phyloP scores from a whole-genome alignment of 106 monocot genomes.

The Acorus calamus region DNA sequence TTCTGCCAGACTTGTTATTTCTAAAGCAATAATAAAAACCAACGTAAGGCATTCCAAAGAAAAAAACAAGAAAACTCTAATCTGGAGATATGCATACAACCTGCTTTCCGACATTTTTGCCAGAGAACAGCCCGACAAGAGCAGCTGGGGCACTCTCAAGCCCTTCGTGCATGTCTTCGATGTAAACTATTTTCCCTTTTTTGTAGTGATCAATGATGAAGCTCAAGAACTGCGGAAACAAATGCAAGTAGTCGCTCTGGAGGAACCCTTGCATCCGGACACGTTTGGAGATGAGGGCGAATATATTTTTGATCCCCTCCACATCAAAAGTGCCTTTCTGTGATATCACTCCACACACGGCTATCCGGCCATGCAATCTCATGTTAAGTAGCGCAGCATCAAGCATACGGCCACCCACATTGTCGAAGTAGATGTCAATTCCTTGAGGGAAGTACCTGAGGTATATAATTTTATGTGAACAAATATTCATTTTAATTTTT shows the following conservation, averaged over 20 bases:
- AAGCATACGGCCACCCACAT: constrained; percentile 67
- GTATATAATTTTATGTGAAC: neutral
- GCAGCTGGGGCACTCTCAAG: constrained; percentile 61
- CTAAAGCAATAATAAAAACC: too few relatives aligned
- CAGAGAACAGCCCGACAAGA: constrained; percentile 56
- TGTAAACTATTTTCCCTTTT: constrained; percentile 50
- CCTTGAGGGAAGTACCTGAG: constrained; percentile 67
- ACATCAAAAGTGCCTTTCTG: constrained; percentile 22
- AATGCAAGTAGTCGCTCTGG: constrained; percentile 42
- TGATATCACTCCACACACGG: constrained; percentile 68
- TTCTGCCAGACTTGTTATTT: too few relatives aligned
- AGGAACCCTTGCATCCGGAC: constrained; percentile 57
- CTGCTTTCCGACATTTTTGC: constrained; percentile 69
- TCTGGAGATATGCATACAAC: constrained; percentile 16
- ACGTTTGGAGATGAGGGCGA: constrained; percentile 24
- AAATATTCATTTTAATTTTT: too few relatives aligned
- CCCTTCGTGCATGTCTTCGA: constrained; percentile 57
- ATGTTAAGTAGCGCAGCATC: constrained; percentile 73
- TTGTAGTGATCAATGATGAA: constrained; percentile 18
- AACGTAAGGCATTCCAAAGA: too few relatives aligned
- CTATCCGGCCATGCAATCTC: constrained; percentile 47
- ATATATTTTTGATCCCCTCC: constrained; percentile 40
- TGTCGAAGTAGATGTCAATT: constrained; percentile 87
- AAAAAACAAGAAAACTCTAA: too few relatives aligned
- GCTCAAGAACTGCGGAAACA: constrained; percentile 44